Evolutionary conservation across 225 moss, liverwort and hornwort genomes (phyloP), one percentile per base, ranked within the genome.

Genomic region (Pleurozium schreberi): DNA sequence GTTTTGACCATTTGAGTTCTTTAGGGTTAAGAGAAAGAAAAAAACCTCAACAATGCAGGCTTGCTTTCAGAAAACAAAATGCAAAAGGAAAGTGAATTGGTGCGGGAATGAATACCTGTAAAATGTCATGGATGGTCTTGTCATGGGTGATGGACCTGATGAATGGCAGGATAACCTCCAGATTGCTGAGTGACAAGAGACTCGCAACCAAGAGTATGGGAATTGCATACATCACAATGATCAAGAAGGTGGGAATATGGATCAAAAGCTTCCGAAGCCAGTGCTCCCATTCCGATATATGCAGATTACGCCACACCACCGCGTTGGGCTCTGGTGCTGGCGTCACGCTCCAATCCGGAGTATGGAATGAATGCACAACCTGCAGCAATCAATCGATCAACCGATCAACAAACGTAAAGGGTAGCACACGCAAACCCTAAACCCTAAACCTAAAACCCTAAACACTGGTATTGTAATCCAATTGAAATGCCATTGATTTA

Each of bases 301-400:
- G 85, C 92, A 95, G 80, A 75, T 95, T 95, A 67, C 89, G 91
- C 95, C 95, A 95, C 31, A 95, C 91, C 75, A 88, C 63, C 78
- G 90, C 95, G 66, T 91, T 86, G 63, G 94, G 94, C 31, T 95
- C 94, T 17, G 94, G 94, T n/a, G 92, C 94, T 80, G 84, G 85
- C 16, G 40, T 58, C 36, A 94, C 93, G 47, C 61, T 88, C 94
- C 94, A 94, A n/a, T 93, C 57, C 80, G 92, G 85, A 22, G 84
- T 80, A 81, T 92, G 87, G 47, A 68, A 86, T 66, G 84, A 68
- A 83, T 94, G 92, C 75, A 94, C 64, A 75, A 92, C 94, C 94
- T 94, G 87, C 91, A 82, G 28, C 61, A 90, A 76, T 33, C 55
- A 28, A 66, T 36, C 75, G 22, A 45, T 80, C 68, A 34, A 57